Percentiles rank a stretch among this genome's conserved stretches.
phyloP scores from a whole-genome alignment of 1,139 yeast genomes.

The Protomyces pachydermus region DNA sequence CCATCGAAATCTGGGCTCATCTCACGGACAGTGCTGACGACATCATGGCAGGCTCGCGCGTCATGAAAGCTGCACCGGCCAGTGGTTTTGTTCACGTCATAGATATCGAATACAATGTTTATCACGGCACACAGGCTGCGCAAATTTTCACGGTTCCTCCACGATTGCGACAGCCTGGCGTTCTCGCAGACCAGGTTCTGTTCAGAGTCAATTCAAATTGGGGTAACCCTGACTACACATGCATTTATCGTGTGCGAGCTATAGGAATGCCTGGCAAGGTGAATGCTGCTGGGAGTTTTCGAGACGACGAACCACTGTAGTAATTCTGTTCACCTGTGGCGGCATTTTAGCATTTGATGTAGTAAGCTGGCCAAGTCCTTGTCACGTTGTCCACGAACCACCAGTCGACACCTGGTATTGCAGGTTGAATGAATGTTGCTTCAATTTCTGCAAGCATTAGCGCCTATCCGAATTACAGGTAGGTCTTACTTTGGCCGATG shows the following conservation, averaged over 20 bases:
- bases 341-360: neutral
- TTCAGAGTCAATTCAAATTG: conserved; percentile 38
- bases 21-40: conserved; percentile 32
- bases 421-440: neutral
- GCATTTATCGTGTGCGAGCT: conserved; percentile 38
- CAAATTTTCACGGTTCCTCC: conserved; percentile 38
- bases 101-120: conserved; percentile 36
- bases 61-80: conserved; percentile 4
- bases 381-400: neutral
- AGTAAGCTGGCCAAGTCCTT: neutral
- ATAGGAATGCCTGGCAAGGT: neutral
- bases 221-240: conserved; percentile 39
- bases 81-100: conserved; percentile 35
- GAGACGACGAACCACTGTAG: conserved; percentile 1
- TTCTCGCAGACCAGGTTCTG: conserved; percentile 33
- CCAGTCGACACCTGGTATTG: neutral
- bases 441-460: conserved; percentile 1
- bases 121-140: conserved; percentile 33
- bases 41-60: neutral
- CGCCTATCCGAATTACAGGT: neutral
- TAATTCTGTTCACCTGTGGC: neutral
- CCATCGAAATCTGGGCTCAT: conserved; percentile 38
- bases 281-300: neutral
- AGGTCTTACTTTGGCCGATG: neutral
- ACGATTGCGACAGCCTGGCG: conserved; percentile 27